A percentile compares a stretch with the other conserved stretches of the same genome.
Evolutionary conservation across 2,329 filamentous ascomycete species (phyloP).

Genomic region (Exophiala spinifera): DNA sequence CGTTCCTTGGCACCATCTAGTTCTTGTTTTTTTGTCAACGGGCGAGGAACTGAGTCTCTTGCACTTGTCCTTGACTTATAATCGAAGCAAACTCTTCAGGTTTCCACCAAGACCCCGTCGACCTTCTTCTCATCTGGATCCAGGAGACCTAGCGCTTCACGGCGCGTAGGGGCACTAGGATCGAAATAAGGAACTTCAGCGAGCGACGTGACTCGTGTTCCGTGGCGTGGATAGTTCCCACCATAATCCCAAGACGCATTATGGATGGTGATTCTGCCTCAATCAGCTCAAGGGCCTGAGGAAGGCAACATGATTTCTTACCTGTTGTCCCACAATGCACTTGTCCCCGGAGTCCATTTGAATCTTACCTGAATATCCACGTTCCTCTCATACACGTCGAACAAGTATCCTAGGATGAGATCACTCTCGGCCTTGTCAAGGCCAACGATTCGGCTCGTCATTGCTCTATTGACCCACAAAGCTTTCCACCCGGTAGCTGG

Average conservation of each 20-base stretch:
- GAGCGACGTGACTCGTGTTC: slow-evolving; percentile 67
- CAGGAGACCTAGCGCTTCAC: slow-evolving; percentile 64
- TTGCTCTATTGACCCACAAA: slow-evolving; percentile 28
- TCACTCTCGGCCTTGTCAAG: slow-evolving; percentile 29
- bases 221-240: slow-evolving; percentile 50
- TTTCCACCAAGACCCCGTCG: too few species aligned
- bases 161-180: slow-evolving; percentile 60
- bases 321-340: slow-evolving; percentile 29
- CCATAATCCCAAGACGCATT: slow-evolving; percentile 36
- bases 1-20: too few species aligned
- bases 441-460: slow-evolving; percentile 29
- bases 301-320: slow-evolving; percentile 54
- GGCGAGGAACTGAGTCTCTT: too few species aligned
- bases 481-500: slow-evolving; percentile 32
- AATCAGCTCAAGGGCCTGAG: slow-evolving; percentile 54
- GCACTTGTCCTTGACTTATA: too few species aligned
- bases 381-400: slow-evolving; percentile 38
- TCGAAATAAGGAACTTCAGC: slow-evolving; percentile 73
- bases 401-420: slow-evolving; percentile 31
- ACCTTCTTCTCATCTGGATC: slow-evolving; percentile 28
- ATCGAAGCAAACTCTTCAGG: neutral
- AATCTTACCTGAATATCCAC: slow-evolving; percentile 29
- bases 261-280: slow-evolving; percentile 58
- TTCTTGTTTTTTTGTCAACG: too few species aligned
- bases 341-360: slow-evolving; percentile 28